Conservation (phyloP, 2,329 filamentous ascomycete genomes). For the Aureobasidium namibiae region DNA sequence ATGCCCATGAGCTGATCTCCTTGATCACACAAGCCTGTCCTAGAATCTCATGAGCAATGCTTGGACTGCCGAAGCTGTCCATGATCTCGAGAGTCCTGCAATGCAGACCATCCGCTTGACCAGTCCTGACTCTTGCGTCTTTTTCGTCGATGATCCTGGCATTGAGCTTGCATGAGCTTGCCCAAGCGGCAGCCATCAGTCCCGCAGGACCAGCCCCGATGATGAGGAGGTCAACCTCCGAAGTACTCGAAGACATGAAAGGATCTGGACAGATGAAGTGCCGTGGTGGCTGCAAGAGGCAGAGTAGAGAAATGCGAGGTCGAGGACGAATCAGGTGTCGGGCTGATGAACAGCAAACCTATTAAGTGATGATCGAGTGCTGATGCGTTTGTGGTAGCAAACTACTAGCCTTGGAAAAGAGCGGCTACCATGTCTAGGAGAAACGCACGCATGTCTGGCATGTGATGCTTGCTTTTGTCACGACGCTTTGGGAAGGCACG, state of each 20-base stretch:
- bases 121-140: background rate
- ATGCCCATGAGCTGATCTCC: slow-evolving; percentile 7
- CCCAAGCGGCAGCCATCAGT: slow-evolving; percentile 4
- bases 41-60: background rate
- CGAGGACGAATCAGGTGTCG: background rate
- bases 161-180: background rate
- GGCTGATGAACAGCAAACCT: background rate
- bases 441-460: background rate
- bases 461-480: slow-evolving; percentile 4
- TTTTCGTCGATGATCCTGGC: slow-evolving; percentile 2
- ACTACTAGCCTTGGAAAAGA: background rate
- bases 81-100: background rate
- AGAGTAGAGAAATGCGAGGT: background rate
- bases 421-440: background rate
- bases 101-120: slow-evolving; percentile 1
- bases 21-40: slow-evolving; percentile 7
- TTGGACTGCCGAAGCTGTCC: slow-evolving; percentile 2
- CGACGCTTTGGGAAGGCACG: background rate
- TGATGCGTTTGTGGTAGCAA: no score
- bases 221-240: background rate
- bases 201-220: background rate
- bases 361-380: background rate
- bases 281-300: no score
- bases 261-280: no score
- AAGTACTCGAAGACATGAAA: background rate